These are phyloP conservation scores for Lachancea sp. DNA, from an alignment of 805 yeast species.

Conservation along the genomic window DNA sequence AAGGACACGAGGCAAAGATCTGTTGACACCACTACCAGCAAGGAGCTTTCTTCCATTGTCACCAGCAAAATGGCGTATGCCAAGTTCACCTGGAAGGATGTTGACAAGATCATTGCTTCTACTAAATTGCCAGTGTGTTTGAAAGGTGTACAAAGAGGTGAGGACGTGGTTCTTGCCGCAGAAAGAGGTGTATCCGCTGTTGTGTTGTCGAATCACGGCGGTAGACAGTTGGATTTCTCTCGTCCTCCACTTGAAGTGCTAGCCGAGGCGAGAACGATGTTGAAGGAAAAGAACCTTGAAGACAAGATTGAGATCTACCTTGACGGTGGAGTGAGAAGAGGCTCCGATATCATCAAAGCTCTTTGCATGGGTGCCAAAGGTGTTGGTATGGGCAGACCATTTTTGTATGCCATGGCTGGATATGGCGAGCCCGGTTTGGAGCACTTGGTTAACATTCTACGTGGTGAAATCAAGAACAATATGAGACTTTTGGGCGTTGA, in stretches of 20 bases:
- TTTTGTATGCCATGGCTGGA: constrained; percentile 69
- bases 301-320: constrained; percentile 55
- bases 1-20: constrained; percentile 37
- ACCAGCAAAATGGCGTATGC: constrained; percentile 7
- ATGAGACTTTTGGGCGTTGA: constrained; percentile 63
- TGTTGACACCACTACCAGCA: constrained; percentile 14
- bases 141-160: constrained; percentile 64
- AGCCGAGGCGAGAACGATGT: constrained; percentile 44
- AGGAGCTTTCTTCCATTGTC: constrained; percentile 13
- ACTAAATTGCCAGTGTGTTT: constrained; percentile 43
- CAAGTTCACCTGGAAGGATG: constrained; percentile 33
- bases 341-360: constrained; percentile 72
- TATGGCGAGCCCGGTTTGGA: constrained; percentile 72
- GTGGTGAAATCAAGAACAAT: constrained; percentile 55
- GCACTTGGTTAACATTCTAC: constrained; percentile 55
- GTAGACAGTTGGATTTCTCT: constrained; percentile 60
- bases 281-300: constrained; percentile 37
- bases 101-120: constrained; percentile 23
- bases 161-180: constrained; percentile 55
- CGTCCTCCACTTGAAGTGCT: constrained; percentile 57
- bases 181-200: constrained; percentile 57
- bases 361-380: constrained; percentile 72
- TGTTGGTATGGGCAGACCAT: constrained; percentile 70
- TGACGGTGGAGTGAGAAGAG: constrained; percentile 76
- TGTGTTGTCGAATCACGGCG: constrained; percentile 69